Percentiles rank a stretch among this genome's conserved stretches.
These are phyloP conservation scores for Mucor velutinosus DNA, from an alignment of 371 early-diverging fungal genomes.

Conservation along the genomic window DNA sequence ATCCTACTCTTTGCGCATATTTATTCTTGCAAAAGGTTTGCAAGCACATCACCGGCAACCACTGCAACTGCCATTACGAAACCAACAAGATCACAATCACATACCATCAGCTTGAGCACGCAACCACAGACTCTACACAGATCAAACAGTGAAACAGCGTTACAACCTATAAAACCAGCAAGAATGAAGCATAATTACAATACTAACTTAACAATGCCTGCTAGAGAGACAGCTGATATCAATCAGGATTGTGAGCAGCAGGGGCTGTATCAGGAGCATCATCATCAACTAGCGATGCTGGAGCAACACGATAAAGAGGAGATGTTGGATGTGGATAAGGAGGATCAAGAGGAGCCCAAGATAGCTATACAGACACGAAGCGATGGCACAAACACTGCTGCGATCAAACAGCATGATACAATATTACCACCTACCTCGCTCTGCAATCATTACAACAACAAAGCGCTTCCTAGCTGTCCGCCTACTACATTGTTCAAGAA, in stretches of 20 bases:
- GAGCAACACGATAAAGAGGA: no score
- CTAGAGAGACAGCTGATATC: conserved; percentile 86
- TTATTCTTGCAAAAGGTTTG: conserved; percentile 16
- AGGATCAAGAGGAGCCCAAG: not conserved
- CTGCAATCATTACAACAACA: not conserved
- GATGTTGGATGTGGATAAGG: no score
- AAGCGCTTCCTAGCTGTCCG: not conserved
- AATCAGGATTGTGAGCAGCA: conserved; percentile 83
- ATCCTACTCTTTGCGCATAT: conserved; percentile 16
- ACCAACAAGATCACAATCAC: conserved; percentile 11
- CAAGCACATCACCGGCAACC: not conserved
- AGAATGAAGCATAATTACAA: not conserved
- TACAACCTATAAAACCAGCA: not conserved
- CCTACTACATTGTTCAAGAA: not conserved
- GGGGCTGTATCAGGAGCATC: not conserved
- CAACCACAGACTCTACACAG: not conserved
- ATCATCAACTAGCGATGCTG: not conserved
- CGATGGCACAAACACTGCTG: not conserved
- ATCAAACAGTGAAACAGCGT: conserved; percentile 11
- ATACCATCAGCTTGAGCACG: not conserved
- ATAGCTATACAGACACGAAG: not conserved
- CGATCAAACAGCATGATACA: not conserved
- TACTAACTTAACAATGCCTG: not conserved
- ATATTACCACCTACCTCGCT: not conserved
- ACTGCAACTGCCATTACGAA: not conserved